Evolutionary conservation across 2,329 filamentous ascomycete genomes (phyloP), one percentile per base, ranked within the genome.

Genomic region (Fusarium irregulare): DNA sequence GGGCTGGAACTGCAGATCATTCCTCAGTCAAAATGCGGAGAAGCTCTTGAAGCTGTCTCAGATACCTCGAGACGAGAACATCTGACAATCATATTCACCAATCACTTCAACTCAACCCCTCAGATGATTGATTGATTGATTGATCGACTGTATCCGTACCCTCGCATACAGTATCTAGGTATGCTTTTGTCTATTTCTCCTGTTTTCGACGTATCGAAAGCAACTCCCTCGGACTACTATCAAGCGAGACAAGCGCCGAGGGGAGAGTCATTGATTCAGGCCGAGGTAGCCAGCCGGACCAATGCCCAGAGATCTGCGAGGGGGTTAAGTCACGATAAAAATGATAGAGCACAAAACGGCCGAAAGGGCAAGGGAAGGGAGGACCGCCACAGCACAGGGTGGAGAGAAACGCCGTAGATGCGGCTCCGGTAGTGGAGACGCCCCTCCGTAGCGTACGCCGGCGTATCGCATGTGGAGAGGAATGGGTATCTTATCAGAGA

Each of bases 1-100:
- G 56, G 48, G 28, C 49, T 66, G 45, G 61, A 63, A 59, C 46
- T 42, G 66, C 42, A 70, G 67, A 70, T 70, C 67, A 70, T 56
- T 66, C 28, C 45, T 49, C 27, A 42, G 42, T 45, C 53, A 67
- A 57, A 56, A 50, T 66, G 66, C 66, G 66, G 67, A 70, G 67
- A 64, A 70, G 62, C 64, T 54, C 30, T 48, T 54, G 32, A 50
- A 68, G 64, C 51, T 68, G 65, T 68, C 58, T 68, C 64, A 58
- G 48, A 27, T 45, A 48, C 34, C 32, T 65, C 46, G 28, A 62
- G 56, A 53, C 44, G 62, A 70, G 59, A 60, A 37, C 61, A 50
- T 49, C 56, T 49, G 48, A 50, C 41, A 58, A 30, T 46, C 32
- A 14, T n/a, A 41, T 56, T 51, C 32, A 47, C 47, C 61, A 60